Base-by-base conservation (phyloP, 345 rosid species). In the Moricandia moricandioides region DNA sequence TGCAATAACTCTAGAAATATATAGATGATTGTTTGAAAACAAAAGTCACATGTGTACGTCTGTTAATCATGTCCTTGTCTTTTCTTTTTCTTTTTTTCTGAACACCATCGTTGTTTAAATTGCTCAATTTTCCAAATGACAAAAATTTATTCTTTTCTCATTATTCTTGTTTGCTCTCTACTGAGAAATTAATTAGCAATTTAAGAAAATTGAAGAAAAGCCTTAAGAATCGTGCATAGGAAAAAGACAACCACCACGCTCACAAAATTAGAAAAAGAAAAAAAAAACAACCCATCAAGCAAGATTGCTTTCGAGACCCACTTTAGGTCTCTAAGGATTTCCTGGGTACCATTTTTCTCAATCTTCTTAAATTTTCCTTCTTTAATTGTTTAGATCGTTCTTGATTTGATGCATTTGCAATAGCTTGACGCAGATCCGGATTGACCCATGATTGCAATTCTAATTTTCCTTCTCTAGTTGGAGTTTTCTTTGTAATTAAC, bases 31-130 rank as follows among this genome's bases (percentile, higher is more conserved):
- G 49, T 17, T 37, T 29, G 62, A 14, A 47, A 30, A 56, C 7
- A 45, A 49, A 54, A 52, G 72, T 76, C 79, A 62, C 69, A 69
- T 76, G 70, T 60, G 74, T 61, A 69, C 79, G 79, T 52, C 62
- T 75, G 69, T 68, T 40, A 67, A 75, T 61, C 68, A 54, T 68
- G 74, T 61, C 79, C 9, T 66, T 34, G 67, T 66, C 68, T 66
- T 21, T 21, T 21, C 24, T 21, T 21, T 21, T 21, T 21, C 24
- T 21, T 21, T 21, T 21, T 21, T 21, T 21, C 24, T 21, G 24
- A 21, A 58, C 33, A 35, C 40, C 11, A 39, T 59, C 66, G 3
- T 67, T 47, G 71, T 49, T 57, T 74, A 57, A 66, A 27, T 21
- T 13, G 61, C 24, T 14, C 62, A 35, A 35, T 63, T 72, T 61